These are phyloP conservation scores for Herpotrichia juniperi DNA, from an alignment of 2,329 filamentous ascomycete species.

Conservation along the genomic window DNA sequence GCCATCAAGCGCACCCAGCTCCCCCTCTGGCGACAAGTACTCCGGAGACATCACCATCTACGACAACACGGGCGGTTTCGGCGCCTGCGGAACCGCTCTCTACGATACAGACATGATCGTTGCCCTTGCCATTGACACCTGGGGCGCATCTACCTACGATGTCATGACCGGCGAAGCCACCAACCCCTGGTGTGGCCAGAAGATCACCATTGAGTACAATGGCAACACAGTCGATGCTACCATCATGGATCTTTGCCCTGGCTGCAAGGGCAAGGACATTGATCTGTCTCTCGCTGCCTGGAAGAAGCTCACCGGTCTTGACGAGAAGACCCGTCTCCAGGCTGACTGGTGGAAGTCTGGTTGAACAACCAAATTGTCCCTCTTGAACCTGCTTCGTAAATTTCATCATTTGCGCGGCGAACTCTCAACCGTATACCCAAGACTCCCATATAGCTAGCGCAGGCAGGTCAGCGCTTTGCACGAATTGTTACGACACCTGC, in stretches of 20 bases:
- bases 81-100: conserved; percentile 38
- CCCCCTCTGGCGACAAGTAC: conserved; percentile 6
- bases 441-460: conserved; percentile 42
- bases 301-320: conserved; percentile 28
- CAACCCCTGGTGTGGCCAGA: conserved; percentile 43
- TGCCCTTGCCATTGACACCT: conserved; percentile 34
- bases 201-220: conserved; percentile 37
- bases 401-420: conserved; percentile 30
- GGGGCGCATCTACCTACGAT: conserved; percentile 38
- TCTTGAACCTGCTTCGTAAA: conserved; percentile 18
- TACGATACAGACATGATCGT: conserved; percentile 30
- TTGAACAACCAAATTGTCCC: conserved; percentile 9
- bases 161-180: conserved; percentile 34
- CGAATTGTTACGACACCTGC: conserved; percentile 39
- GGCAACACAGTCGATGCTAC: conserved; percentile 33
- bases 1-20: conserved; percentile 7
- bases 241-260: conserved; percentile 44
- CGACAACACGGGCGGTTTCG: conserved; percentile 31
- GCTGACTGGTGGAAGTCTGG: conserved; percentile 8
- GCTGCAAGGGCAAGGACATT: conserved; percentile 35
- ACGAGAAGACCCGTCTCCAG: conserved; percentile 21
- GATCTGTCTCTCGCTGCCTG: conserved; percentile 40
- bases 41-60: conserved; percentile 43
- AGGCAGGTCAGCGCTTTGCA: conserved; percentile 49
- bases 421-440: conserved; percentile 35